Evolutionary conservation across 768 basidiomycete species (phyloP), one percentile per base, ranked within the genome.

Genomic region (Coprinopsis strossmayeri): DNA sequence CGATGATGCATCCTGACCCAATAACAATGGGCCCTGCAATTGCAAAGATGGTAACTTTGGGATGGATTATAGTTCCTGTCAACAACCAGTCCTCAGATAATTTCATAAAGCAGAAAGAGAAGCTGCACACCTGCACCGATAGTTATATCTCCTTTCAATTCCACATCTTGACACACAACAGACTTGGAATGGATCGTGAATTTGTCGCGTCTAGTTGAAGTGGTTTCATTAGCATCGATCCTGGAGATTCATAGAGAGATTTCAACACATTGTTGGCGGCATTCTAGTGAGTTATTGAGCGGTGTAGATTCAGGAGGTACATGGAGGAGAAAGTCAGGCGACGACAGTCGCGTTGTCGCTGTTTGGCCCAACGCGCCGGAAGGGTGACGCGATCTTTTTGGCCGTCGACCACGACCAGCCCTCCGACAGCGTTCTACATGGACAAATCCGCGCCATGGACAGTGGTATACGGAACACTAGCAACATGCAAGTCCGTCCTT

Each of bases 61-160:
- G 94, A 55, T 98, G 94, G 18, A 98, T 81, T 47, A 97, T 82
- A 0, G 86, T 85, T 5, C 89, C 89, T 85, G 57, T 24, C 32
- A 7, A 12, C 23, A 25, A 13, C 7, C 5, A 24, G 26, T 12
- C 7, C 2, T 48, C 18, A 30, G 41, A 38, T 2, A 34, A 13
- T 25, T 3, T 18, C 30, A 30, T 12, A 43, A 28, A 32, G 30
- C 39, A 21, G 9, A 27, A 1, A 12, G 26, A 45, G 3, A 21
- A 39, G 12, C 3, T 20, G 50, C 55, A 3, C 44, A 82, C 90
- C 87, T 61, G 88, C 74, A 23, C 92, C 93, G 49, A 99, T 87
- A 17, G 92, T 94, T 46, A 95, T 88, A 59, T 93, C 87, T 44
- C 96, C 95, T 62, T 91, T 90, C 57, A 98, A 74, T 53, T 97